phyloP scores from a whole-genome alignment of 805 yeast genomes.

The Peterozyma toletana region DNA sequence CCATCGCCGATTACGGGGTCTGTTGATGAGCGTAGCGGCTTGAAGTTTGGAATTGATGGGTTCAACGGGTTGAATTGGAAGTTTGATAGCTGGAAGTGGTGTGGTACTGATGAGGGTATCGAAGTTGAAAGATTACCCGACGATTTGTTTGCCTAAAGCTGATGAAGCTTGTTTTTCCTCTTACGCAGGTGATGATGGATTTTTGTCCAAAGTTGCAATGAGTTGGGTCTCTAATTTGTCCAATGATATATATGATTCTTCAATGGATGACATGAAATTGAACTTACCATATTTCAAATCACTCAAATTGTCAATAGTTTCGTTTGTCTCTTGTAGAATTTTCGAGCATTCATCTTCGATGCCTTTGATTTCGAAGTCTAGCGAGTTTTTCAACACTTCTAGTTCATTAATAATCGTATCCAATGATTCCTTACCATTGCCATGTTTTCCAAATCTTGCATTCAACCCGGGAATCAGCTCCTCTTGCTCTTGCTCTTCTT shows the following conservation, averaged over 20 bases:
- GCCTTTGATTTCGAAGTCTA: conserved; percentile 17
- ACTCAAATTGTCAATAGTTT: conserved; percentile 18
- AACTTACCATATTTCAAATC: conserved; percentile 20
- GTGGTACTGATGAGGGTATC: conserved; percentile 26
- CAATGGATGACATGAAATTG: conserved; percentile 13
- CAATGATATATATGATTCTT: conserved; percentile 12
- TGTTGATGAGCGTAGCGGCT: conserved; percentile 48
- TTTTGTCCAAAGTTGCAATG: background rate
- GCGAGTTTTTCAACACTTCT: conserved; percentile 16
- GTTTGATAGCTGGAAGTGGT: conserved; percentile 76
- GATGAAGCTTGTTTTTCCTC: background rate
- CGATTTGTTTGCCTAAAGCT: background rate
- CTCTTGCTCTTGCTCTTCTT: background rate
- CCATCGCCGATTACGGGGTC: conserved; percentile 46
- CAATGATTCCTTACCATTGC: conserved; percentile 5
- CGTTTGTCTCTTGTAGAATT: conserved; percentile 12
- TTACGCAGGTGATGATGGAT: background rate
- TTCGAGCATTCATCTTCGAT: conserved; percentile 12
- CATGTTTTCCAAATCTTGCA: background rate
- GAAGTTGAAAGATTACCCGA: conserved; percentile 6
- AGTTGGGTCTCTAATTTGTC: conserved; percentile 12
- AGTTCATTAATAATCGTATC: conserved; percentile 15
- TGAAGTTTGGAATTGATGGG: conserved; percentile 68
- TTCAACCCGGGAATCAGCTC: background rate
- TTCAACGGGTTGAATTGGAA: conserved; percentile 78